Percentiles rank a stretch among this genome's conserved stretches.
Conservation (phyloP, 768 basidiomycete species). For the Mycena chlorophos region DNA sequence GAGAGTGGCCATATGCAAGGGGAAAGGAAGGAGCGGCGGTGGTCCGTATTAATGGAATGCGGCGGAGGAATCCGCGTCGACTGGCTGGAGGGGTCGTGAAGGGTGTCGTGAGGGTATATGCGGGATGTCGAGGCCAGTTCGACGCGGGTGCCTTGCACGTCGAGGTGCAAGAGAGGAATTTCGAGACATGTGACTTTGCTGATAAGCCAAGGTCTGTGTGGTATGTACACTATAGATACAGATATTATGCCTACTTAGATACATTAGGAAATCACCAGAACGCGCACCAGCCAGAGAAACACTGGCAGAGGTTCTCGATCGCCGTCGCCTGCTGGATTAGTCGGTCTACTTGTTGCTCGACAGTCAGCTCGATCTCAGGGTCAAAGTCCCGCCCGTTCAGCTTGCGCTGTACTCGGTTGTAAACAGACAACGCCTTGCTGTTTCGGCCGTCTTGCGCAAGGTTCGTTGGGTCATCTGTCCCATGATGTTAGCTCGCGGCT, state of each 20-base stretch:
- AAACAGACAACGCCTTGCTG: slow-evolving; percentile 85
- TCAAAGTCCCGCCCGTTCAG: slow-evolving; percentile 95
- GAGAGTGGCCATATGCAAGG: slow-evolving; percentile 36
- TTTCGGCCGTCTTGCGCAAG: slow-evolving; percentile 85
- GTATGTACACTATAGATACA: not conserved
- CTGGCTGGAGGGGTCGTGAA: slow-evolving; percentile 19
- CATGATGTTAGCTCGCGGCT: not conserved
- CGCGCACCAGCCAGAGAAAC: slow-evolving; percentile 92
- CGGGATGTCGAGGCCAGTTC: slow-evolving; percentile 16
- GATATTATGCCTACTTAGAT: too few relatives aligned
- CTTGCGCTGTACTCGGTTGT: slow-evolving; percentile 93
- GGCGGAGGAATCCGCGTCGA: slow-evolving; percentile 20
- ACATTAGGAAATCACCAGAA: slow-evolving; percentile 83
- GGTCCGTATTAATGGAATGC: slow-evolving; percentile 15
- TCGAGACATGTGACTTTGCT: not conserved
- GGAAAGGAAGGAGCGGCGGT: slow-evolving; percentile 20
- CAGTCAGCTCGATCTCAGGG: slow-evolving; percentile 69
- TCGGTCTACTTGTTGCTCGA: slow-evolving; percentile 87
- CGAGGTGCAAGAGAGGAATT: slow-evolving; percentile 14
- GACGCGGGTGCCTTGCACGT: slow-evolving; percentile 21
- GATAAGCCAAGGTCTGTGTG: not conserved
- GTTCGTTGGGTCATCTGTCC: slow-evolving; percentile 46
- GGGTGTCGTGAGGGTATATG: slow-evolving; percentile 24
- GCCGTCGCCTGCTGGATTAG: slow-evolving; percentile 92
- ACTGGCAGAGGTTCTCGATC: slow-evolving; percentile 93